Percentiles rank a stretch among this genome's conserved stretches.
Evolutionary conservation across 495 filamentous ascomycete species (phyloP).

Genomic region (Hyphodiscus hymeniophilus): DNA sequence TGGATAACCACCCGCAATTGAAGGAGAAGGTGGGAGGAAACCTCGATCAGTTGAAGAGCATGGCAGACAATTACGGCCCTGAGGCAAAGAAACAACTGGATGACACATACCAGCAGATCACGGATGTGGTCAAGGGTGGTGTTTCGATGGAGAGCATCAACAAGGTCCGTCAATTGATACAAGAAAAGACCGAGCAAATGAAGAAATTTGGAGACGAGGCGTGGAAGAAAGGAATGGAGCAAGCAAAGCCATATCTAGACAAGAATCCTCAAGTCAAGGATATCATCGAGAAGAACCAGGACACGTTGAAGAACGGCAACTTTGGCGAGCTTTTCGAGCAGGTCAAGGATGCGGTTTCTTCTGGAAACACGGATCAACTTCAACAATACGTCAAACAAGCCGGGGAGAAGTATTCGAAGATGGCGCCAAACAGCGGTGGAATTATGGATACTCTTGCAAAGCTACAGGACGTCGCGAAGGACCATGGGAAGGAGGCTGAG

Average conservation of each 20-base stretch:
- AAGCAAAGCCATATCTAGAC: slow-evolving; percentile 54
- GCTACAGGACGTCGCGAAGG: no score
- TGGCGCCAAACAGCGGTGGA: no score
- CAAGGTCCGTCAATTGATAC: slow-evolving; percentile 49
- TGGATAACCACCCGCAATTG: slow-evolving; percentile 57
- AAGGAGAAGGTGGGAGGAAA: slow-evolving; percentile 60
- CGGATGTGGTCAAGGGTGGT: slow-evolving; percentile 44
- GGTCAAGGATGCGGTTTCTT: slow-evolving; percentile 43
- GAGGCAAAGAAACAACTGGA: slow-evolving; percentile 62
- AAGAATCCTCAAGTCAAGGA: slow-evolving; percentile 59
- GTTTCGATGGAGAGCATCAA: slow-evolving; percentile 37
- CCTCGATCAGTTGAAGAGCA: slow-evolving; percentile 51
- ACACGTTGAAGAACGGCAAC: slow-evolving; percentile 51
- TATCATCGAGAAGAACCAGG: slow-evolving; percentile 51
- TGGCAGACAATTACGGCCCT: slow-evolving; percentile 55
- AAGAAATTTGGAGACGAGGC: slow-evolving; percentile 53
- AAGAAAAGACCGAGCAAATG: slow-evolving; percentile 55
- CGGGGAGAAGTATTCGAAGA: no score
- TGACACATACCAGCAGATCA: slow-evolving; percentile 53
- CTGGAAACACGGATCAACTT: slow-evolving; percentile 44
- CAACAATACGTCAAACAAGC: slow-evolving; percentile 54
- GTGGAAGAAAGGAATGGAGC: slow-evolving; percentile 54
- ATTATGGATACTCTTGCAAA: not conserved
- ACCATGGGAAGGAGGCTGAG: not conserved
- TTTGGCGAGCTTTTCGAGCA: slow-evolving; percentile 43